Conservation (phyloP, 768 basidiomycete genomes). For the Kwoniella dejecticola region DNA sequence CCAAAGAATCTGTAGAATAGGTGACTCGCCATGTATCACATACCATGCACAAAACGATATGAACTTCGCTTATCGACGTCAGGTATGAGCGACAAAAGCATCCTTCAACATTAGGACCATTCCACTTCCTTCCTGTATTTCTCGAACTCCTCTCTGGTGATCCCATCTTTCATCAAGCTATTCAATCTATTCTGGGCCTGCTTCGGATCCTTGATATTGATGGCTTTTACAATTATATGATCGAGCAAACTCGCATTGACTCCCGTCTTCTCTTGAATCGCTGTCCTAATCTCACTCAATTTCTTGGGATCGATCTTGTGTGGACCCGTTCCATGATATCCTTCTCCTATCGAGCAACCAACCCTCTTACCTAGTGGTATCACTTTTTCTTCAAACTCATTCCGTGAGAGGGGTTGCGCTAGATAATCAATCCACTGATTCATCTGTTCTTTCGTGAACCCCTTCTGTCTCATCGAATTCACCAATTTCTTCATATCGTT, state of each 20-base stretch:
- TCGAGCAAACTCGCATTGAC: conserved; percentile 8
- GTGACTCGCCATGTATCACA: no score
- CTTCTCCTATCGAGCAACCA: conserved; percentile 4
- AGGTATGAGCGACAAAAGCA: no score
- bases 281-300: neutral
- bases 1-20: no score
- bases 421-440: conserved; percentile 9
- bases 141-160: neutral
- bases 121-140: neutral
- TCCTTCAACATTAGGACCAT: no score
- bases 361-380: conserved; percentile 7
- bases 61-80: no score
- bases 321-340: conserved; percentile 13
- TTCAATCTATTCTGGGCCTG: conserved; percentile 3
- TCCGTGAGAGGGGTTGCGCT: conserved; percentile 5
- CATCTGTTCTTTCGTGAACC: neutral
- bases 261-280: neutral
- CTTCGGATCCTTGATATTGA: neutral
- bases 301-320: neutral
- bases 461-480: neutral
- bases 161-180: neutral
- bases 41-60: no score
- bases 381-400: conserved; percentile 15
- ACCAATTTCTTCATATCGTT: neutral
- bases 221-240: conserved; percentile 6